Evolutionary conservation across 1,284 basidiomycete genomes (phyloP), one percentile per base, ranked within the genome.

Genomic region (Meira miltonrushii): DNA sequence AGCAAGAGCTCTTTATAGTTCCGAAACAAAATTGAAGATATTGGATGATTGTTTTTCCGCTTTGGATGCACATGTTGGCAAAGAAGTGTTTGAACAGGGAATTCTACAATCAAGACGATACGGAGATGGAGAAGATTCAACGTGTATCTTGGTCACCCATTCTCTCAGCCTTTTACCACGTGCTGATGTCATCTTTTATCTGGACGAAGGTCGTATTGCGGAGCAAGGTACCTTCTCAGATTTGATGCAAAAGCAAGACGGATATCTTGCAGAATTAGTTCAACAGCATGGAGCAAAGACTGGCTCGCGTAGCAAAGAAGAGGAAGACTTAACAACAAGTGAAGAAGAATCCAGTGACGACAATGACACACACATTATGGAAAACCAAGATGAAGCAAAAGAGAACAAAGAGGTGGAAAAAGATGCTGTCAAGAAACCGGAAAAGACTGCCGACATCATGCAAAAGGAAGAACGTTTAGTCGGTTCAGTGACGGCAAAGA

Each of bases 1-100:
- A 57, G 89, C 88, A 46, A 85, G 92, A 55, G 86, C 89, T 0
- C 86, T 93, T 60, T 95, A 94, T 80, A 51, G 49, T 37, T 10
- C 19, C 0, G 89, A 91, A 58, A 52, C 39, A 39, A 25, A 28
- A 4, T 87, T 94, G 61, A 86, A 91, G 68, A 87, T 92, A 28
- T 87, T 91, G 61, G 89, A 92, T 69, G 90, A 92, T 70, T 88
- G 88, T 8, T 64, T 77, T 8, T 72, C 68, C 4, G 75, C 75
- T 37, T 60, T 69, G 28, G 90, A 89, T 74, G 90, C 90, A 2
- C 90, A 92, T 69, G 90, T 94, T 48, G 90, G 89, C 44, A 89
- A 88, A 75, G 82, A 85, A 5, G 86, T 94, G 13, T 61, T 65
- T 40, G 40, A 59, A 23, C 50, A 62, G 33, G 63, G 55, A 15